A percentile compares a stretch with the other conserved stretches of the same genome.
Conservation (phyloP, 805 yeast species). For the Candida vaughaniae region DNA sequence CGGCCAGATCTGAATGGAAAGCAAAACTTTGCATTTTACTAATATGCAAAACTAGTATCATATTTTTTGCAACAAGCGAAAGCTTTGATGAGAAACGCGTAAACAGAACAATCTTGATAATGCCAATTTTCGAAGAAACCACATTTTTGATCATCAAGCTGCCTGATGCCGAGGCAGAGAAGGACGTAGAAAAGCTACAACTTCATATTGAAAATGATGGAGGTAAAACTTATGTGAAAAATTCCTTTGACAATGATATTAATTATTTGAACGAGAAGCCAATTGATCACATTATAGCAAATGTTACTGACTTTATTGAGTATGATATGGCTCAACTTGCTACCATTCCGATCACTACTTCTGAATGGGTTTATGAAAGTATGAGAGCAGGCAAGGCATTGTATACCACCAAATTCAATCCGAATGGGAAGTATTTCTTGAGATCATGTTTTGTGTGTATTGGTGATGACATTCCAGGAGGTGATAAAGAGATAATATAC, state of each 20-base stretch:
- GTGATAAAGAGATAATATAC: constrained; percentile 65
- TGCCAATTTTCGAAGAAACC: no score
- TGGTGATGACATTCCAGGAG: constrained; percentile 52
- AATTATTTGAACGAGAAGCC: constrained; percentile 11
- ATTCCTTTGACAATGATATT: constrained; percentile 4
- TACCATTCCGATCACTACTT: constrained; percentile 65
- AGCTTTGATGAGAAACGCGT: constrained; percentile 5
- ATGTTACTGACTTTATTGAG: constrained; percentile 51
- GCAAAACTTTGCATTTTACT: no score
- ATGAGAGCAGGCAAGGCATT: constrained; percentile 37
- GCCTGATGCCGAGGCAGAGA: constrained; percentile 3
- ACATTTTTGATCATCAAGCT: constrained; percentile 9
- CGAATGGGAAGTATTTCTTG: constrained; percentile 67
- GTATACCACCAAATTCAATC: constrained; percentile 62
- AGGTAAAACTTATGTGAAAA: constrained; percentile 8
- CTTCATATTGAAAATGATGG: constrained; percentile 11
- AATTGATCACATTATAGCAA: constrained; percentile 49
- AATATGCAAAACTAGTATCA: no score
- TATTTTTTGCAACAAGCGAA: no score
- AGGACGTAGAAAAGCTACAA: constrained; percentile 8
- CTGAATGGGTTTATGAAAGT: constrained; percentile 59
- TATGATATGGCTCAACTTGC: constrained; percentile 45
- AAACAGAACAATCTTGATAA: no score
- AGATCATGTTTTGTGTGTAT: constrained; percentile 61
- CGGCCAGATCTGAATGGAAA: no score